These are phyloP conservation scores for Penicillium desertorum DNA, from an alignment of 495 filamentous ascomycete genomes.

Conservation along the genomic window DNA sequence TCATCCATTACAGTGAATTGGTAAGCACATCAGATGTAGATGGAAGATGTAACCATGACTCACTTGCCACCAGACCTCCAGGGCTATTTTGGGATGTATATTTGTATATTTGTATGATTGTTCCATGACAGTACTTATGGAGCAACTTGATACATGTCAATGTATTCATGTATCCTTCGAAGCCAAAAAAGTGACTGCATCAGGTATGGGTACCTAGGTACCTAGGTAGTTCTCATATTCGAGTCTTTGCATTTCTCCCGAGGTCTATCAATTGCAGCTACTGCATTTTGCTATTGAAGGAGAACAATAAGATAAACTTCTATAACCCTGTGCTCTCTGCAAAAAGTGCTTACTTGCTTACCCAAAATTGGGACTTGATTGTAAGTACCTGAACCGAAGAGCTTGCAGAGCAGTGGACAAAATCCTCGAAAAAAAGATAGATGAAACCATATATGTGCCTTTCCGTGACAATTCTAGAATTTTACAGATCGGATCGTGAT, in stretches of 20 bases:
- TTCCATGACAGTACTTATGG: too few relatives aligned
- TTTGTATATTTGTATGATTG: too few relatives aligned
- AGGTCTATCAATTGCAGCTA: neutral
- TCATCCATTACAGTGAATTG: neutral
- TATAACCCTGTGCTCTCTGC: neutral
- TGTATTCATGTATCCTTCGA: neutral
- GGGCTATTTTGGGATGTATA: too few relatives aligned
- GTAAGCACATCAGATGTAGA: neutral
- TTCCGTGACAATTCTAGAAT: neutral
- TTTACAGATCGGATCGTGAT: slow-evolving; percentile 1
- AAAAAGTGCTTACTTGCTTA: neutral
- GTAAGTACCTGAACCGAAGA: neutral
- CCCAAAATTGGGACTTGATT: neutral
- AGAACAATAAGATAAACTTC: neutral
- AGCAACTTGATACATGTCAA: too few relatives aligned
- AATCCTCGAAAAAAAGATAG: neutral
- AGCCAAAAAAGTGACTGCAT: too few relatives aligned
- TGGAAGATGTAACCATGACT: neutral
- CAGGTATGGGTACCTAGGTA: too few relatives aligned
- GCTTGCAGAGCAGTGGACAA: neutral
- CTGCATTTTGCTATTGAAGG: neutral
- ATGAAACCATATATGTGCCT: neutral
- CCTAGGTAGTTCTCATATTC: neutral
- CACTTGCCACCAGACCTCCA: neutral
- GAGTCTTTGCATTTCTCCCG: neutral